These are phyloP conservation scores for Blastobotrys apis DNA, from an alignment of 1,139 yeast genomes.

Conservation along the genomic window DNA sequence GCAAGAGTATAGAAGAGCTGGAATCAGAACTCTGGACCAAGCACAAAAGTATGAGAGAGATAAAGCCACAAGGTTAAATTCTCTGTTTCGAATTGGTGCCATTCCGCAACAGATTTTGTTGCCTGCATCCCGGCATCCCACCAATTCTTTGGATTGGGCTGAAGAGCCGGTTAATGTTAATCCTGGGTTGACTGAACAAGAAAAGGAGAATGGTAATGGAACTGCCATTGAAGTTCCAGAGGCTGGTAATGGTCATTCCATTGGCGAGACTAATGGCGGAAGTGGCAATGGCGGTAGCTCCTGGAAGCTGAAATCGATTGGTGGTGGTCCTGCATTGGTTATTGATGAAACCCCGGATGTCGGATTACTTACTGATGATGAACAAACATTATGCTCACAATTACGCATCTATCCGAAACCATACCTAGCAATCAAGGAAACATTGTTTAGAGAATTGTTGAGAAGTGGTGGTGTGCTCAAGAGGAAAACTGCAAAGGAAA, in stretches of 20 bases:
- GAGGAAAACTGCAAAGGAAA: constrained; percentile 77
- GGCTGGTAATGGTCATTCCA: background rate
- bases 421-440: constrained; percentile 85
- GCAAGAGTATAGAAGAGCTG: constrained; percentile 90
- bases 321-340: constrained; percentile 40
- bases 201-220: constrained; percentile 1
- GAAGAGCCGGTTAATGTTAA: constrained; percentile 8
- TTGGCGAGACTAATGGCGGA: background rate
- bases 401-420: constrained; percentile 89
- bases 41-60: constrained; percentile 89
- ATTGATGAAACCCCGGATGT: constrained; percentile 81
- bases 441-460: constrained; percentile 82
- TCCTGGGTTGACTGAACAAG: constrained; percentile 2
- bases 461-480: constrained; percentile 80
- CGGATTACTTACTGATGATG: constrained; percentile 77
- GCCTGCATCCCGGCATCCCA: constrained; percentile 14
- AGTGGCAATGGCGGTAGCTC: background rate
- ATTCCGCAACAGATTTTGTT: constrained; percentile 13
- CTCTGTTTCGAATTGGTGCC: constrained; percentile 24
- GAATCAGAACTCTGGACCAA: constrained; percentile 76
- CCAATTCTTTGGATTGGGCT: constrained; percentile 11
- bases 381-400: constrained; percentile 77
- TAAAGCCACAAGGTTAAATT: constrained; percentile 45
- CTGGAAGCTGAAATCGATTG: background rate
- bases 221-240: background rate